Base-by-base conservation (phyloP, 768 basidiomycete species). In the Suillus clintonianus region DNA sequence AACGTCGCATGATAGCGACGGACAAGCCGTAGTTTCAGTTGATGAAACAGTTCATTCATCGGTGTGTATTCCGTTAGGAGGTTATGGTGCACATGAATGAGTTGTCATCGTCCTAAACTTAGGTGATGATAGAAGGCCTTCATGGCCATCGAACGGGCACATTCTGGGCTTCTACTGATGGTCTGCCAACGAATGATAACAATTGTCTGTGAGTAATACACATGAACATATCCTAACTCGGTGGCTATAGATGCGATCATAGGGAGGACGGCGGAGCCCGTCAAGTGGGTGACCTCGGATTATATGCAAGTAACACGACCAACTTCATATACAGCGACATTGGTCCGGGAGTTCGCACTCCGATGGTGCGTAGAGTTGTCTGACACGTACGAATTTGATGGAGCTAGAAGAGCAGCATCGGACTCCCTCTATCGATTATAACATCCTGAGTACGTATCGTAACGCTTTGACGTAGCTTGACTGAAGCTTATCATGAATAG, bases 391-490 rank as follows among this genome's bases (percentile, higher is more conserved):
- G 59, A 61, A 41, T 6, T 32, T 61, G 30, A 61, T 61, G 8
- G n/a, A 24, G n/a, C 24, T 45, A 27, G 30, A 32, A 30, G 51
- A 39, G 34, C 14, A 62, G 62, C 62, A 76, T 54, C 67, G 86
- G 34, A 87, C 86, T 10, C 79, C 79, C 37, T 86, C 88, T 17
- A 68, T 88, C 62, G 88, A 89, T 68, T 84, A 85, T 68, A 88
- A 89, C 66, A 83, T 88, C 30, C 76, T 88, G 15, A 76, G 86
- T 85, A 63, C 65, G 82, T 67, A 5, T n/a, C n/a, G n/a, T n/a
- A n/a, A 30, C 56, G 0, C 11, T n/a, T 57, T 17, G 13, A 17
- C 45, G 11, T n/a, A 39, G 3, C 54, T n/a, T 30, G 32, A 51
- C 48, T 64, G 43, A 14, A 22, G 58, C 4, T 13, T 60, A 24